Evolutionary conservation across 2,329 filamentous ascomycete genomes (phyloP).

Genomic region (Penicillium sp.): DNA sequence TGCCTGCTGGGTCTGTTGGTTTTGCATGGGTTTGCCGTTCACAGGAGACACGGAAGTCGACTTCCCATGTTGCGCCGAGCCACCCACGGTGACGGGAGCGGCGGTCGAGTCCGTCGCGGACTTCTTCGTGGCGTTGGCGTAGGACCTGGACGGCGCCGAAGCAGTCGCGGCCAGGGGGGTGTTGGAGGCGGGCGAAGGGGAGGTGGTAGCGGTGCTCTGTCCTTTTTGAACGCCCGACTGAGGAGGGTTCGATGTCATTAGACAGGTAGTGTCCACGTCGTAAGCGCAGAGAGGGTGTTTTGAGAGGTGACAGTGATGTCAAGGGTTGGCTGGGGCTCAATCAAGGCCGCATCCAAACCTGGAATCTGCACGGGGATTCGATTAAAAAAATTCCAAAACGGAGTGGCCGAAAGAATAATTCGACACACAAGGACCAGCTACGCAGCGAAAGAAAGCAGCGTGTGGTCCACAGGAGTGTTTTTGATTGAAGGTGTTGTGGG

Average conservation of each 20-base stretch:
- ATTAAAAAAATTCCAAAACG: constrained; percentile 12
- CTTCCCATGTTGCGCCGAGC: constrained; percentile 54
- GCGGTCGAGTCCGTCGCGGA: constrained; percentile 52
- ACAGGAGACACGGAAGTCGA: constrained; percentile 70
- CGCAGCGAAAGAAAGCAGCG: constrained; percentile 21
- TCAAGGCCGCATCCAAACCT: constrained; percentile 27
- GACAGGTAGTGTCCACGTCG: constrained; percentile 41
- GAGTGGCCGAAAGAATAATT: constrained; percentile 17
- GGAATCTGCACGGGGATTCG: constrained; percentile 12
- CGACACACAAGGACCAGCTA: constrained; percentile 18
- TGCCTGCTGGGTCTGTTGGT: constrained; percentile 26
- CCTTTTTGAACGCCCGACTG: constrained; percentile 51
- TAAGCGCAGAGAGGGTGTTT: constrained; percentile 21
- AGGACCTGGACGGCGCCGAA: constrained; percentile 54
- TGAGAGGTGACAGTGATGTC: constrained; percentile 22
- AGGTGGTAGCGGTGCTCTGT: constrained; percentile 39
- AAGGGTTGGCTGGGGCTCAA: constrained; percentile 22
- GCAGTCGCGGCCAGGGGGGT: constrained; percentile 54
- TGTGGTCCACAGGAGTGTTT: constrained; percentile 17
- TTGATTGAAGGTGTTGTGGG: constrained; percentile 12
- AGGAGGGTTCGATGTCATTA: constrained; percentile 60
- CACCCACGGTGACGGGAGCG: constrained; percentile 54
- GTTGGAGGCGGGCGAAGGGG: constrained; percentile 47
- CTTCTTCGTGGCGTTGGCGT: constrained; percentile 63
- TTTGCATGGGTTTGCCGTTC: constrained; percentile 73